Evolutionary conservation across 768 basidiomycete species (phyloP), one percentile per base, ranked within the genome.

Genomic region (Gymnopilus dilepis): DNA sequence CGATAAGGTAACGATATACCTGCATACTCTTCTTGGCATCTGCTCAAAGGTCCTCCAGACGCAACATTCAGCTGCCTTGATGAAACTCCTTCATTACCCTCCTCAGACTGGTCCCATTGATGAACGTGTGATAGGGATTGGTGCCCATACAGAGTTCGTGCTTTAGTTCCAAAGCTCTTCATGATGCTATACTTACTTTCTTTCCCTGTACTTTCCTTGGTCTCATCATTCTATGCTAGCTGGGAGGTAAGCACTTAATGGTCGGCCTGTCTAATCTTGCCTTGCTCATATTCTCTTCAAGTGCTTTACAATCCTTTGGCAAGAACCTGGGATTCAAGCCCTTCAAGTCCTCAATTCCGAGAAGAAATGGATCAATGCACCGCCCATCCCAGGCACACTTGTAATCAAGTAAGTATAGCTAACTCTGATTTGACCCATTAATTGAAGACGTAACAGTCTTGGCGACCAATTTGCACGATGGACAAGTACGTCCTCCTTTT

Each of bases 251-350:
- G 69, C 22, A n/a, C 19, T 22, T 17, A 48, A 28, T 22, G 15
- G 11, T 43, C 28, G 21, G 37, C 55, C 6, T 12, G 15, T 26
- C 26, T 30, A 40, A 34, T 31, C n/a, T 53, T 15, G 19, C 13
- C 28, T 45, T 34, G 34, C 12, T 37, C 56, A 43, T 47, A 15
- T 4, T 6, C 5, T 55, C 22, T 17, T 17, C 9, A 54, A 94
- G 89, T 92, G 91, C 71, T 94, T 95, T 72, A 95, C 94, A 0
- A 90, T 97, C 37, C 82, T 97, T 1, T 92, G 88, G 85, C 88
- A 94, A 79, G 85, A 92, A 65, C 85, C 87, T 0, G 84, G 73
- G 1, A 84, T 90, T 13, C 87, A 87, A 67, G 91, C 89, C 0
- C 80, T 97, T 4, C 94, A 97, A 72, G 87, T 97, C 11, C 79